Percentiles rank a stretch among this genome's conserved stretches.
Evolutionary conservation across 805 yeast species (phyloP).

Genomic region (Sugiyamaella floridensis): DNA sequence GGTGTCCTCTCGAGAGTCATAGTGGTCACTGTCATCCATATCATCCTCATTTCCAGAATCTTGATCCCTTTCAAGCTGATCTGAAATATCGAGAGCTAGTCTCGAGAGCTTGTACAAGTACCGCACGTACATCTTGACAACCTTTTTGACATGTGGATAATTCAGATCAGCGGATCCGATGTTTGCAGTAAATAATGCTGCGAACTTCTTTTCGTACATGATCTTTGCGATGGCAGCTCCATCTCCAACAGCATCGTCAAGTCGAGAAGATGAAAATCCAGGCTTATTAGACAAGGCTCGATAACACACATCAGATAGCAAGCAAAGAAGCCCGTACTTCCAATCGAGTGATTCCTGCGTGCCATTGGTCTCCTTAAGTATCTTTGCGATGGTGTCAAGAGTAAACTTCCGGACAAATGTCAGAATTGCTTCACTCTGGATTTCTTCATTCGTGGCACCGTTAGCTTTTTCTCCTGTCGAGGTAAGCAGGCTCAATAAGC

Average conservation of each 20-base stretch:
- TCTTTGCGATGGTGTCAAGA: constrained; percentile 58
- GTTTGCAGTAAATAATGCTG: constrained; percentile 45
- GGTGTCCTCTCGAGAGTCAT: constrained; percentile 50
- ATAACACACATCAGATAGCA: constrained; percentile 43
- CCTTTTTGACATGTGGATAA: constrained; percentile 55
- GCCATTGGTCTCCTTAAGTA: constrained; percentile 45
- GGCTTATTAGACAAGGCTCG: constrained; percentile 26
- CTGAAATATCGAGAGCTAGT: constrained; percentile 38
- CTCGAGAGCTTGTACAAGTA: constrained; percentile 42
- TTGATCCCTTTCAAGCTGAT: constrained; percentile 12
- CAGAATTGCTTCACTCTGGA: constrained; percentile 54
- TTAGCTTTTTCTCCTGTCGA: constrained; percentile 43
- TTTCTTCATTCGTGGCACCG: constrained; percentile 28
- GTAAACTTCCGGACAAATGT: constrained; percentile 66
- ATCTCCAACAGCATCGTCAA: constrained; percentile 34
- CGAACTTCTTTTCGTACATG: constrained; percentile 56
- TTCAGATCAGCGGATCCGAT: constrained; percentile 66
- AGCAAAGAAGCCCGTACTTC: constrained; percentile 50
- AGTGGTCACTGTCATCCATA: constrained; percentile 49
- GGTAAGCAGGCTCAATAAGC: constrained; percentile 57
- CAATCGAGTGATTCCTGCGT: constrained; percentile 35
- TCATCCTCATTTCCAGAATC: constrained; percentile 31
- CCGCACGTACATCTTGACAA: constrained; percentile 52
- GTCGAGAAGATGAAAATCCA: constrained; percentile 14
- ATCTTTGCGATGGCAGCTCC: constrained; percentile 56